Evolutionary conservation across 2,329 filamentous ascomycete genomes (phyloP).

Genomic region (Tolypocladium sp.): DNA sequence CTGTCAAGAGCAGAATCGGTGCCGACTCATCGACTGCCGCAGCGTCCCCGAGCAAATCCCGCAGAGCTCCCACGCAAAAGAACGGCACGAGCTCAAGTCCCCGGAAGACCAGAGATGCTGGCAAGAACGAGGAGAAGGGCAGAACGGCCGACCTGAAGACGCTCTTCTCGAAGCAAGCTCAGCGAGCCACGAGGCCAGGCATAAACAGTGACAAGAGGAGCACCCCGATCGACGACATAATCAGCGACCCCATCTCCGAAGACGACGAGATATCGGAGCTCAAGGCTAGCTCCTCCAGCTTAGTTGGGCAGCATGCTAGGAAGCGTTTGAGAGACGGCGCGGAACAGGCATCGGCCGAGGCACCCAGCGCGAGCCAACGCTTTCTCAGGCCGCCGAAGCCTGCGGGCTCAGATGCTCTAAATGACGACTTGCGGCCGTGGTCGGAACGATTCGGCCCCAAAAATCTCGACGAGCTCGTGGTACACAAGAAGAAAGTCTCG

Average conservation of each 20-base stretch:
- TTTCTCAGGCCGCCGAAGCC: conserved; percentile 38
- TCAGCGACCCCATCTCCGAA: conserved; percentile 50
- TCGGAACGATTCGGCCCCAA: conserved; percentile 72
- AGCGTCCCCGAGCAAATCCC: conserved; percentile 11
- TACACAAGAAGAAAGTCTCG: conserved; percentile 87
- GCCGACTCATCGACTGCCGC: conserved; percentile 3
- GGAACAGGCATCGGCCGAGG: conserved; percentile 11
- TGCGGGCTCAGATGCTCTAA: conserved; percentile 14
- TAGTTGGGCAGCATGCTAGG: conserved; percentile 46
- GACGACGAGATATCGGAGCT: conserved; percentile 47
- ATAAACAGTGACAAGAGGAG: conserved; percentile 17
- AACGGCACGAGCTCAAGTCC: conserved; percentile 22
- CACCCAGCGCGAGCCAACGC: conserved; percentile 34
- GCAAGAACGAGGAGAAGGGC: conserved; percentile 38
- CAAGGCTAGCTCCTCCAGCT: conserved; percentile 40
- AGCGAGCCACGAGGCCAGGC: conserved; percentile 31
- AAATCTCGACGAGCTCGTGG: conserved; percentile 74
- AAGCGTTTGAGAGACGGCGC: conserved; percentile 38
- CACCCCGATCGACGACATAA: conserved; percentile 35
- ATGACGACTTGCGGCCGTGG: conserved; percentile 67
- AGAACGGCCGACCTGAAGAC: conserved; percentile 48
- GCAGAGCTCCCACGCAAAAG: conserved; percentile 16
- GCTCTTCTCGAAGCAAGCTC: conserved; percentile 53
- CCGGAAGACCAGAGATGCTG: conserved; percentile 28
- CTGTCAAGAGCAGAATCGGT: conserved; percentile 21